Evolutionary conservation across 805 yeast species (phyloP).

Genomic region (Candida andamanensis): DNA sequence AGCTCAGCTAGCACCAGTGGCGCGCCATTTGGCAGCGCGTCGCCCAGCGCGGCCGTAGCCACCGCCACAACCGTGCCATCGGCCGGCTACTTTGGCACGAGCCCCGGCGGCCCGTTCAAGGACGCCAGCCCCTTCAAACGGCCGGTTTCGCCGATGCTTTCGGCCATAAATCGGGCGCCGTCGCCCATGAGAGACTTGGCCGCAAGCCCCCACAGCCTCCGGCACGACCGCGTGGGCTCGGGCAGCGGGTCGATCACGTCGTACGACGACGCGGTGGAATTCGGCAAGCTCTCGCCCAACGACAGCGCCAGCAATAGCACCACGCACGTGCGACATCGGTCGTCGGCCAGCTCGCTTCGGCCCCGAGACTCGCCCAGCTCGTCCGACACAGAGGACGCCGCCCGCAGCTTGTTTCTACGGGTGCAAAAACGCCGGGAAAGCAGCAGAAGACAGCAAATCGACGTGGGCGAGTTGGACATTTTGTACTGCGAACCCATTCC

Average conservation of each 20-base stretch:
- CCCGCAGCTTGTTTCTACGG: conserved; percentile 45
- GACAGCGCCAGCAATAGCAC: background rate
- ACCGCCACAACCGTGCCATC: conserved; percentile 2
- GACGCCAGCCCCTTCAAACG: conserved; percentile 40
- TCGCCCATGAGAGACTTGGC: conserved; percentile 12
- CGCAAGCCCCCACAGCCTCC: conserved; percentile 11
- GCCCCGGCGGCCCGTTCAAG: conserved; percentile 3
- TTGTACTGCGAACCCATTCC: conserved; percentile 86
- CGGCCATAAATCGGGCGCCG: conserved; percentile 11
- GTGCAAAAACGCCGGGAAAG: conserved; percentile 53
- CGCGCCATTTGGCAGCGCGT: too few species aligned
- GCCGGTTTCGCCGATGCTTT: conserved; percentile 40
- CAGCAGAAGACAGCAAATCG: conserved; percentile 24
- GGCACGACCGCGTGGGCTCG: conserved; percentile 25
- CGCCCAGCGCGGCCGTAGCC: background rate
- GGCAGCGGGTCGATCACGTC: conserved; percentile 12
- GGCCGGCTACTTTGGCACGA: background rate
- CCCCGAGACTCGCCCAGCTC: conserved; percentile 46
- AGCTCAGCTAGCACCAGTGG: conserved; percentile 4
- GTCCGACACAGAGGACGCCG: conserved; percentile 61
- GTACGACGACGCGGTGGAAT: conserved; percentile 11
- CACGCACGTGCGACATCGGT: conserved; percentile 13
- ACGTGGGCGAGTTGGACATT: conserved; percentile 48
- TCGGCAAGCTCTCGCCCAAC: conserved; percentile 12
- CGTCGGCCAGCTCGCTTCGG: conserved; percentile 21